Conservation (phyloP, 345 rosid species). For the Corchorus capsularis region DNA sequence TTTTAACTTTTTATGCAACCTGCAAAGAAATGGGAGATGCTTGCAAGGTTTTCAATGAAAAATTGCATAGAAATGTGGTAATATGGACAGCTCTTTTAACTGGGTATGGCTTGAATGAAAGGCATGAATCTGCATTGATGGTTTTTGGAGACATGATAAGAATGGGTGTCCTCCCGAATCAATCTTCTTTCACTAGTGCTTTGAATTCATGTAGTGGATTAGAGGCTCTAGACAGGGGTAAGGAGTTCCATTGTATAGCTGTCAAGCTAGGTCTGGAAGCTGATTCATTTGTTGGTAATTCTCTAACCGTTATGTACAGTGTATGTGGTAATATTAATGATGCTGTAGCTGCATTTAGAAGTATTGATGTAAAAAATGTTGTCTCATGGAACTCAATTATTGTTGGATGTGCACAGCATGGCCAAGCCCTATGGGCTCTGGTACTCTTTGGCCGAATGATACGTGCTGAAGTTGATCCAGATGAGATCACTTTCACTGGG, state of each 20-base stretch:
- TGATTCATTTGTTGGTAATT: slow-evolving; percentile 66
- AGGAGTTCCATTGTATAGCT: slow-evolving; percentile 54
- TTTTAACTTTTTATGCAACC: slow-evolving; percentile 67
- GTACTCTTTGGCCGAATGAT: slow-evolving; percentile 57
- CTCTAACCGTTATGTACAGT: slow-evolving; percentile 59
- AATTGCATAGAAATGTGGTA: slow-evolving; percentile 47
- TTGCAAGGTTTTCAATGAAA: slow-evolving; percentile 45
- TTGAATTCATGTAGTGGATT: slow-evolving; percentile 65
- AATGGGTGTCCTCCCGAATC: slow-evolving; percentile 56
- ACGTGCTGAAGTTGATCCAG: slow-evolving; percentile 51
- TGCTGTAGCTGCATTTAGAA: slow-evolving; percentile 48
- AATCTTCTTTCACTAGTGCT: slow-evolving; percentile 67
- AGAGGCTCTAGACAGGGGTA: slow-evolving; percentile 68
- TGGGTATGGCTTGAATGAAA: slow-evolving; percentile 51
- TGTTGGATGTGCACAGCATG: slow-evolving; percentile 74
- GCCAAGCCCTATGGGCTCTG: slow-evolving; percentile 53
- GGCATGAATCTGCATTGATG: slow-evolving; percentile 53
- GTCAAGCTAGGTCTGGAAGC: slow-evolving; percentile 55
- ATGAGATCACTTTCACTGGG: slow-evolving; percentile 78
- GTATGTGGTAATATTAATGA: slow-evolving; percentile 53
- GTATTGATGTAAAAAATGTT: slow-evolving; percentile 41
- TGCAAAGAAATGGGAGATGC: slow-evolving; percentile 49
- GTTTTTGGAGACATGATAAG: slow-evolving; percentile 58
- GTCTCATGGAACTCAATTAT: slow-evolving; percentile 77
- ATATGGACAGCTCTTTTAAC: slow-evolving; percentile 72